These are phyloP conservation scores for Diaporthe eres DNA, from an alignment of 2,329 filamentous ascomycete genomes.

Conservation along the genomic window DNA sequence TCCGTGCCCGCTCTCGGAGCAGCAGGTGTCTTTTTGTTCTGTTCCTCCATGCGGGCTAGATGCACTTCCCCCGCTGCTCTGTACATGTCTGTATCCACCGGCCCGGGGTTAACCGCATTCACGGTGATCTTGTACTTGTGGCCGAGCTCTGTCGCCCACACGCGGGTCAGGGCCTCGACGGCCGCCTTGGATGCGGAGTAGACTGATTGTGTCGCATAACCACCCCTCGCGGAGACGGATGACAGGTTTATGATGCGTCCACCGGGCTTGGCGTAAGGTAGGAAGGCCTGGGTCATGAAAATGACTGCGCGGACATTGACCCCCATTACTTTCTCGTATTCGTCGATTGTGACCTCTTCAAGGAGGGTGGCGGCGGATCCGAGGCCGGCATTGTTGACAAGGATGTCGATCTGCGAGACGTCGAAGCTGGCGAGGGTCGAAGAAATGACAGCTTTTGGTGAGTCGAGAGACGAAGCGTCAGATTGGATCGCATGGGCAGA, in stretches of 20 bases:
- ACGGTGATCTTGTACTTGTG: constrained; percentile 64
- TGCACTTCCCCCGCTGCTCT: constrained; percentile 48
- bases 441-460: no score
- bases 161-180: constrained; percentile 73
- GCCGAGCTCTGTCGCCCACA: constrained; percentile 71
- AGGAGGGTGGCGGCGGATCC: no score
- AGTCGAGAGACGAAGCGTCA: no score
- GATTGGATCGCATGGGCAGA: no score
- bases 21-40: constrained; percentile 62
- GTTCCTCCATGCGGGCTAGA: constrained; percentile 44
- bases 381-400: no score
- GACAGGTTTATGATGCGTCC: constrained; percentile 71
- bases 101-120: constrained; percentile 72
- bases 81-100: constrained; percentile 59
- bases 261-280: constrained; percentile 66
- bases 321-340: no score
- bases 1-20: constrained; percentile 67
- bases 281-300: constrained; percentile 67
- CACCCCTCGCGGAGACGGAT: constrained; percentile 65
- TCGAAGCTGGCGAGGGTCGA: no score
- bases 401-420: no score
- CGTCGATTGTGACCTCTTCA: no score
- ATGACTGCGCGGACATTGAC: constrained; percentile 53
- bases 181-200: constrained; percentile 74
- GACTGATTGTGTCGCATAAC: constrained; percentile 67